phyloP scores from a whole-genome alignment of 257 asterid species.

The Solanum stenotomum region DNA sequence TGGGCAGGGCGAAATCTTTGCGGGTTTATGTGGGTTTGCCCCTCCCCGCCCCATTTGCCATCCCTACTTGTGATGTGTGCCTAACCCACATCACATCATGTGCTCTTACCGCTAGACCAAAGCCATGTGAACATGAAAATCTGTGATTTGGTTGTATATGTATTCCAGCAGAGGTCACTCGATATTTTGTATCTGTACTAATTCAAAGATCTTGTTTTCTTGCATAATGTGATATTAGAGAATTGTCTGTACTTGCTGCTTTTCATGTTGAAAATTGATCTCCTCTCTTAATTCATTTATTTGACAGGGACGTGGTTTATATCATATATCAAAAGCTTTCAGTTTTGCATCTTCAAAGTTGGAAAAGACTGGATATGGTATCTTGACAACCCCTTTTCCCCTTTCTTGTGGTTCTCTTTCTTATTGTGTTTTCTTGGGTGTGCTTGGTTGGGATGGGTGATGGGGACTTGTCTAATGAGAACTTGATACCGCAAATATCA shows the following conservation, averaged over 20 bases:
- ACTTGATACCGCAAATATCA: not conserved
- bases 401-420: not conserved
- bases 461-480: not conserved
- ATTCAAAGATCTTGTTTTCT: not conserved
- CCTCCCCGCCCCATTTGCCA: no score
- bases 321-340: slow-evolving; percentile 84
- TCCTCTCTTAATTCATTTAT: slow-evolving; percentile 6
- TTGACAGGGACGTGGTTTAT: slow-evolving; percentile 75
- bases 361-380: slow-evolving; percentile 96
- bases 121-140: not conserved
- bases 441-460: not conserved
- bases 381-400: not conserved
- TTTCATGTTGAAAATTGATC: not conserved
- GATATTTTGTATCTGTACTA: not conserved
- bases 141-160: not conserved
- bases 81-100: not conserved
- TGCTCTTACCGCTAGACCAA: not conserved
- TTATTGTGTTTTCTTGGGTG: not conserved
- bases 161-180: not conserved
- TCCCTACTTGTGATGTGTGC: not conserved
- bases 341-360: slow-evolving; percentile 70
- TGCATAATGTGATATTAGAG: not conserved
- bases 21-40: no score
- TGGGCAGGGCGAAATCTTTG: no score
- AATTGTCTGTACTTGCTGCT: not conserved